Evolutionary conservation across 768 basidiomycete genomes (phyloP), one percentile per base, ranked within the genome.

Genomic region (Termitomyces sp.): DNA sequence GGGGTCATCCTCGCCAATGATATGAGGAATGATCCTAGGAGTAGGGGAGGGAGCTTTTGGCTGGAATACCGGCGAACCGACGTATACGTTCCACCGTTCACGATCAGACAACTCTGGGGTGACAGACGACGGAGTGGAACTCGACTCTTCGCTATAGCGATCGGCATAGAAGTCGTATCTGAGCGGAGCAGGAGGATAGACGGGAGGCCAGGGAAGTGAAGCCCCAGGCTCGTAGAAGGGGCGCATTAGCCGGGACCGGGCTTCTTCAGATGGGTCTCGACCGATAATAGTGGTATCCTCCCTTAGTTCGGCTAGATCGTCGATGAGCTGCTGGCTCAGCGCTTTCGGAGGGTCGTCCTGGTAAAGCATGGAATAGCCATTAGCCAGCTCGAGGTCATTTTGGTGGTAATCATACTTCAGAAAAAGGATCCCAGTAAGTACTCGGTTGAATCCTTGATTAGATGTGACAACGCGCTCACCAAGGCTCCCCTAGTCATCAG

Each of bases 301-400:
- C 30, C 60, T 57, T 7, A 57, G 46, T 5, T 57, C 52, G 5
- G 60, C 49, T 9, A 60, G 44, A 50, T 52, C 55, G 16, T 49
- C n/a, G 43, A 47, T 40, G 50, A 57, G 36, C 10, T 37, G 18
- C 5, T 42, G 44, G 37, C 26, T 22, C 32, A 14, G 4, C 37
- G 16, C n/a, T n/a, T n/a, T 14, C 4, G 37, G n/a, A 51, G 13
- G 24, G 1, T 1, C 9, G 20, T 18, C 18, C 13, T 20, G 51
- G 37, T 52, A 20, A 13, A 13, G 12, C 5, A 14, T 27, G 16
- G n/a, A 52, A n/a, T 40, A 5, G 51, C n/a, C 26, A 40, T 52
- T 3, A 27, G 36, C 22, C 4, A 27, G 5, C 13, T n/a, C 26
- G 1, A 13, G 9, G 5, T 27, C 50, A n/a, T n/a, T n/a, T 18